These are phyloP conservation scores for Vavraia culicis DNA, from an alignment of 371 early-diverging fungal species.

Conservation along the genomic window DNA sequence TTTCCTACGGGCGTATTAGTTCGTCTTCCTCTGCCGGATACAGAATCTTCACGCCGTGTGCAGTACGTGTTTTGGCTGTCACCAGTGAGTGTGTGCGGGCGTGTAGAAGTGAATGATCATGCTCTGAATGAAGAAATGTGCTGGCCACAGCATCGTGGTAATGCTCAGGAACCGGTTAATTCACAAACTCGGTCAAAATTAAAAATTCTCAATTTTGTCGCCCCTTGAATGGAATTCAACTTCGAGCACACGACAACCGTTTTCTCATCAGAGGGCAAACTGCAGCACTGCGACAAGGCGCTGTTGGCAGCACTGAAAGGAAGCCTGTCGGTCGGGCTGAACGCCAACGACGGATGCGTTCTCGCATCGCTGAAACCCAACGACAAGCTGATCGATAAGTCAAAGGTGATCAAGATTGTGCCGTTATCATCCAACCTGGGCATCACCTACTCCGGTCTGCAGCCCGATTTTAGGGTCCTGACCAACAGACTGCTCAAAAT, in stretches of 20 bases:
- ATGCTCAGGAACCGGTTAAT: too few species aligned
- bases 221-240: constrained; percentile 37
- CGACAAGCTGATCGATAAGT: constrained; percentile 25
- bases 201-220: constrained; percentile 5
- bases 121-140: too few species aligned
- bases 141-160: too few species aligned
- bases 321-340: constrained; percentile 30
- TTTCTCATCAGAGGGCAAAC: constrained; percentile 40
- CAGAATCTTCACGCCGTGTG: too few species aligned
- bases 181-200: too few species aligned
- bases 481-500: constrained; percentile 28
- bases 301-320: constrained; percentile 39
- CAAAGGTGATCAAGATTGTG: constrained; percentile 32
- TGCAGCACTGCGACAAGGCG: constrained; percentile 43
- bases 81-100: too few species aligned
- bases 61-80: too few species aligned
- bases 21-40: too few species aligned
- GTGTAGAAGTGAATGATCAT: too few species aligned
- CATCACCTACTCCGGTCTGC: constrained; percentile 39
- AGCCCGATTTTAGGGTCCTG: constrained; percentile 39
- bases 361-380: constrained; percentile 35
- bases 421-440: constrained; percentile 37
- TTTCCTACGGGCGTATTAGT: too few species aligned
- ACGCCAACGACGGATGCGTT: constrained; percentile 36
- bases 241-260: constrained; percentile 35